Percentiles rank a stretch among this genome's conserved stretches.
Conservation (phyloP, 306 rosid genomes). For the Sicyos baderoa region DNA sequence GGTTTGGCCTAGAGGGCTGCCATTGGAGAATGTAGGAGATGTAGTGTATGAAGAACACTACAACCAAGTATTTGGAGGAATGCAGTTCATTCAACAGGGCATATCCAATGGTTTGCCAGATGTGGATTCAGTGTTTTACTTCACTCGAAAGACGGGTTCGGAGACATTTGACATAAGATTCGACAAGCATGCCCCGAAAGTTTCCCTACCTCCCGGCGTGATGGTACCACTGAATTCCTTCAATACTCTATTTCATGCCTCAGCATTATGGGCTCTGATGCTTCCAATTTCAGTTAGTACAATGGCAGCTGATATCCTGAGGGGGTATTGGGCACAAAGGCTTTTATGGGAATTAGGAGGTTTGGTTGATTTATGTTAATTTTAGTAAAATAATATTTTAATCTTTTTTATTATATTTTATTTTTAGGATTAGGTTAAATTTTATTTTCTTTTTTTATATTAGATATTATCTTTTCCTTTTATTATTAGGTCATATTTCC, state of each 20-base stretch:
- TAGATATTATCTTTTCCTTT: too few species aligned
- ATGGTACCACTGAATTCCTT: conserved; percentile 81
- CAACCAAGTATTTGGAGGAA: conserved; percentile 44
- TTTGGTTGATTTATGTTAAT: too few species aligned
- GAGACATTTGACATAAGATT: conserved; percentile 63
- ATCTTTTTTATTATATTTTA: too few species aligned
- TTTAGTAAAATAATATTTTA: too few species aligned
- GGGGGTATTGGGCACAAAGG: conserved; percentile 90
- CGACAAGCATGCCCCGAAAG: conserved; percentile 68
- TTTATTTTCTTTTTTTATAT: too few species aligned
- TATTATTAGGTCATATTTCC: too few species aligned
- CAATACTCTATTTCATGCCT: conserved; percentile 65
- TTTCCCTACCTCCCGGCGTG: conserved; percentile 67
- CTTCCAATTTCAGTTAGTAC: conserved; percentile 87
- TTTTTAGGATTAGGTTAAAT: too few species aligned
- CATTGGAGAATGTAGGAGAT: conserved; percentile 85
- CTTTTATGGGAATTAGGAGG: conserved; percentile 92
- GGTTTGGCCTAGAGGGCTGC: conserved; percentile 96
- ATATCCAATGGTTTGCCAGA: conserved; percentile 68
- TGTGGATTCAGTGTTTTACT: conserved; percentile 81
- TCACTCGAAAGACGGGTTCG: conserved; percentile 54
- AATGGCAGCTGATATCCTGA: conserved; percentile 85
- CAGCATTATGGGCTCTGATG: conserved; percentile 90
- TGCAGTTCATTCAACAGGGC: conserved; percentile 36
- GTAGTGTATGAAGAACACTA: conserved; percentile 76